Base-by-base conservation (phyloP, 768 basidiomycete species). In the Podaxis sp. region DNA sequence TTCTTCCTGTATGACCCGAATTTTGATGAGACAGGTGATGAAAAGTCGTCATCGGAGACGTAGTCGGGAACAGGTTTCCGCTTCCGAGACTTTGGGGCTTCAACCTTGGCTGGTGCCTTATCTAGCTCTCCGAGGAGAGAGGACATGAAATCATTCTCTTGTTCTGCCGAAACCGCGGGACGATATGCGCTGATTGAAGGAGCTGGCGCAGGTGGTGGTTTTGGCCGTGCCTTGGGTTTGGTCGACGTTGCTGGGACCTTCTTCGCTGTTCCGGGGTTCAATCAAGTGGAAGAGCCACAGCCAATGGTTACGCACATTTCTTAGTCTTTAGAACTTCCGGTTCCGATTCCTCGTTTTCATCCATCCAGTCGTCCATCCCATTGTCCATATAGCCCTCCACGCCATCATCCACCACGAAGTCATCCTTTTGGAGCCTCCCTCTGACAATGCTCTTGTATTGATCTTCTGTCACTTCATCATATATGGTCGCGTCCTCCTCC, bases 331-430 rank as follows among this genome's bases (percentile, higher is more conserved):
- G 7, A 76, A 77, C 13, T 18, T 87, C 82, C 5, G 81, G 79
- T 28, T 81, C 82, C 40, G 64, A 63, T n/a, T 83, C 80, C 50
- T 55, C 78, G 28, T 81, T 78, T 7, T 77, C 82, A 27, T 80
- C 82, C 35, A 82, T 84, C 89, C 93, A 98, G 68, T 96, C 95
- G 61, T 98, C 97, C 87, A 94, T 88, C 4, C 97, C 97, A 69
- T 97, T 93, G 76, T 99, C 97, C 71, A 89, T 87, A 67, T 99
- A 98, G 4, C 93, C 97, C 13, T 79, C 82, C 0, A 89, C 83
- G 27, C 94, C 94, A 75, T 98, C 97, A 68, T 98, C 97, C 38
- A 90, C 88, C 18, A 98, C 92, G 63, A 99, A 99, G 71, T 99
- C 97, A 64, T 98, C 94, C 65, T 79, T 77, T 61, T 91, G 87